Conservation (phyloP, 2,329 filamentous ascomycete species). For the Thermothelomyces thermophilus region DNA sequence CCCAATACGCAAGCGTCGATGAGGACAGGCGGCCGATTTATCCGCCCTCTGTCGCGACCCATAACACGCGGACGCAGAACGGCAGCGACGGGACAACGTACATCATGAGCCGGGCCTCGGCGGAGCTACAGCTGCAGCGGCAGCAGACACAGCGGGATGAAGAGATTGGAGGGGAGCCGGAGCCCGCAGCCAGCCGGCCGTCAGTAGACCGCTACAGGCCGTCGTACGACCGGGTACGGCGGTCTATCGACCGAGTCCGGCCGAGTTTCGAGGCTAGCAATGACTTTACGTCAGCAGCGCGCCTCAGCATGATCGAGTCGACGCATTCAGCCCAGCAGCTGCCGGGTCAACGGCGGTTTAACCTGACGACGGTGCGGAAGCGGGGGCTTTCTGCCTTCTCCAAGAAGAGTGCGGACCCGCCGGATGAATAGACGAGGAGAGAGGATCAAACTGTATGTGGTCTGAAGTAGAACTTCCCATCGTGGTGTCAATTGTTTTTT, state of each 20-base stretch:
- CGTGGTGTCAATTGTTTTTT: neutral
- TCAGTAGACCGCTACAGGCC: slow-evolving; percentile 66
- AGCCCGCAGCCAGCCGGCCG: slow-evolving; percentile 36
- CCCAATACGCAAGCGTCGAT: slow-evolving; percentile 59
- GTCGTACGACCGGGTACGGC: slow-evolving; percentile 80
- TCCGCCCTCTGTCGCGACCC: slow-evolving; percentile 79
- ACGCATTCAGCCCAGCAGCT: slow-evolving; percentile 42
- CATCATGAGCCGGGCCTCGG: slow-evolving; percentile 56
- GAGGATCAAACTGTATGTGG: neutral
- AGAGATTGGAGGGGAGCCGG: slow-evolving; percentile 24
- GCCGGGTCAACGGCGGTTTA: slow-evolving; percentile 24
- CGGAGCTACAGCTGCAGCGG: slow-evolving; percentile 39
- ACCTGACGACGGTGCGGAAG: slow-evolving; percentile 26
- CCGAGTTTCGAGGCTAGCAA: slow-evolving; percentile 80
- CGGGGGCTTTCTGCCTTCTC: slow-evolving; percentile 27
- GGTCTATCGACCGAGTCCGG: slow-evolving; percentile 79
- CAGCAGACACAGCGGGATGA: slow-evolving; percentile 17
- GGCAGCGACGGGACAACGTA: slow-evolving; percentile 93
- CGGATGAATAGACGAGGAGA: slow-evolving; percentile 1
- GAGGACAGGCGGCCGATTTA: slow-evolving; percentile 92
- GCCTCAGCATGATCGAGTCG: slow-evolving; percentile 78
- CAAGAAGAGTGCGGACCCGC: slow-evolving; percentile 26
- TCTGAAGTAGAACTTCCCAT: neutral
- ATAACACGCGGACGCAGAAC: slow-evolving; percentile 78
- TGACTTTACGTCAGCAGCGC: slow-evolving; percentile 86